Conservation (phyloP, 2,329 filamentous ascomycete species). For the Fusarium newnesense region DNA sequence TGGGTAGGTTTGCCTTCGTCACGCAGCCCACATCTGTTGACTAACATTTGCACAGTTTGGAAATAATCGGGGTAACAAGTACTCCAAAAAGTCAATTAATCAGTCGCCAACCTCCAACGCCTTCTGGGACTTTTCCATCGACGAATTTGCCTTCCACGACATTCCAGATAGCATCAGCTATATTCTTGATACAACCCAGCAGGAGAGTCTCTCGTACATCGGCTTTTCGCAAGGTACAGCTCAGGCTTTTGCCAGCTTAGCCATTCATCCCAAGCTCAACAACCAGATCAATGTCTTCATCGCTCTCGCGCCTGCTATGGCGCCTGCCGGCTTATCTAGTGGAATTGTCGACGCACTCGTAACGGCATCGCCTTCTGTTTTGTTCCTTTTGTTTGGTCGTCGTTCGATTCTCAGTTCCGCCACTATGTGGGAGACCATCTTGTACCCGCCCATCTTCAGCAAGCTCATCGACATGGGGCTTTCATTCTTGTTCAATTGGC, state of each 20-base stretch:
- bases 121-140: slow-evolving; percentile 99
- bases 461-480: slow-evolving; percentile 86
- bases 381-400: slow-evolving; percentile 92
- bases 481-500: slow-evolving; percentile 90
- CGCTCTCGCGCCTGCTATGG: slow-evolving; percentile 95
- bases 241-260: slow-evolving; percentile 92
- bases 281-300: slow-evolving; percentile 96
- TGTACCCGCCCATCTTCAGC: slow-evolving; percentile 94
- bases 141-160: slow-evolving; percentile 97
- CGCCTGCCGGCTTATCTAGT: slow-evolving; percentile 88
- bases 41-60: slow-evolving; percentile 71
- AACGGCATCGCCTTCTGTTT: slow-evolving; percentile 90
- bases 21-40: background rate
- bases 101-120: slow-evolving; percentile 76
- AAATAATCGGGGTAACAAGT: slow-evolving; percentile 98
- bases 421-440: slow-evolving; percentile 95
- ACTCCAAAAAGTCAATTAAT: slow-evolving; percentile 92
- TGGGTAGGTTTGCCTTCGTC: slow-evolving; percentile 70
- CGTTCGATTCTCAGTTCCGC: slow-evolving; percentile 91
- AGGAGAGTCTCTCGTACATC: slow-evolving; percentile 90
- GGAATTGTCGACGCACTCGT: slow-evolving; percentile 92
- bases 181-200: slow-evolving; percentile 83
- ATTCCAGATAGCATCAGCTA: slow-evolving; percentile 96
- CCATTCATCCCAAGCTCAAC: slow-evolving; percentile 92
- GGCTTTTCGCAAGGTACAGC: slow-evolving; percentile 98